phyloP scores from a whole-genome alignment of 805 yeast genomes.

The Suhomyces xylopsoci region DNA sequence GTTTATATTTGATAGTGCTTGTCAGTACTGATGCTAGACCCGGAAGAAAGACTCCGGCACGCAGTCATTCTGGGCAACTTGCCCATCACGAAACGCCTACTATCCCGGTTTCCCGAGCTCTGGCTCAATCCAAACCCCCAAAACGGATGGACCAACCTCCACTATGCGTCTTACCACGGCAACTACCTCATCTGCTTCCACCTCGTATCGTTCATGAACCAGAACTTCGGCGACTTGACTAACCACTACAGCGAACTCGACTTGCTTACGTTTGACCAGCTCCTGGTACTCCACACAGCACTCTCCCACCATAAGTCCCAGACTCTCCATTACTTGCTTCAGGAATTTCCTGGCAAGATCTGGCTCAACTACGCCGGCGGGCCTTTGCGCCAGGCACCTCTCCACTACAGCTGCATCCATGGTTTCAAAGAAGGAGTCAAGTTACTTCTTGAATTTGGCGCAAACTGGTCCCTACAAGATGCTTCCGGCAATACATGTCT shows the following conservation, averaged over 20 bases:
- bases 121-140: conserved; percentile 64
- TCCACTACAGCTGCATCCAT: conserved; percentile 62
- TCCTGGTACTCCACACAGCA: conserved; percentile 72
- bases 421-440: conserved; percentile 64
- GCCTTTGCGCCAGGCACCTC: conserved; percentile 51
- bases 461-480: conserved; percentile 37
- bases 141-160: conserved; percentile 77
- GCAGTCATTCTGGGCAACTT: conserved; percentile 64
- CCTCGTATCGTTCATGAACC: conserved; percentile 45
- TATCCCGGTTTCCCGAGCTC: conserved; percentile 67
- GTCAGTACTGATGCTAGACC: conserved; percentile 48
- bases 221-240: conserved; percentile 18
- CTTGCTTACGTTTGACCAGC: conserved; percentile 48
- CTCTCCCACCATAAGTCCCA: conserved; percentile 58
- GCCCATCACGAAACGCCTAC: conserved; percentile 58
- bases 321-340: conserved; percentile 67
- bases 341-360: conserved; percentile 37
- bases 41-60: conserved; percentile 60
- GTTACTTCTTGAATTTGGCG: conserved; percentile 68
- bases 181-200: conserved; percentile 63
- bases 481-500: conserved; percentile 35
- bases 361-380: conserved; percentile 58
- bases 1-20: not conserved
- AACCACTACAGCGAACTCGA: conserved; percentile 22
- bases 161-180: conserved; percentile 76